These are phyloP conservation scores for Camelina sativa DNA, from an alignment of 345 rosid species.

Conservation along the genomic window DNA sequence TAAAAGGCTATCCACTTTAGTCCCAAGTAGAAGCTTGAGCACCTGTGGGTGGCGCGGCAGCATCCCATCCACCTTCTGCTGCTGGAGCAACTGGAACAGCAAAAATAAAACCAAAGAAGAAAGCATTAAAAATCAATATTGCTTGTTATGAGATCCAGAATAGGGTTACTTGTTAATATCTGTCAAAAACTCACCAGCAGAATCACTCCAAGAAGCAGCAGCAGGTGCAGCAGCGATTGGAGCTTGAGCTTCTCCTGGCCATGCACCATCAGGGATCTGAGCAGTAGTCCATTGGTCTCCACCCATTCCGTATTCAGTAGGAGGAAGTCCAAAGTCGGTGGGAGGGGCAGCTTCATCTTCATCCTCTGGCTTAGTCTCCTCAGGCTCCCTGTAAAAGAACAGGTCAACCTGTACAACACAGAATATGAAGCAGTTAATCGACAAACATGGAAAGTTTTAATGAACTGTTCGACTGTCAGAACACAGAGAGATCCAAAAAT, in stretches of 20 bases:
- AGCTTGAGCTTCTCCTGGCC: constrained; percentile 61
- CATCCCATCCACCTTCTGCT: constrained; percentile 61
- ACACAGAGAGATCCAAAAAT: not conserved
- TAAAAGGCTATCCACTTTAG: constrained; percentile 17
- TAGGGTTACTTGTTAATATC: constrained; percentile 1
- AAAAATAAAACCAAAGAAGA: not conserved
- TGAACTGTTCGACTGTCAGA: not conserved
- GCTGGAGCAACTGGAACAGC: constrained; percentile 36
- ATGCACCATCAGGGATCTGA: constrained; percentile 57
- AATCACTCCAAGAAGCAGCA: constrained; percentile 51
- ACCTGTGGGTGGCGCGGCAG: constrained; percentile 41
- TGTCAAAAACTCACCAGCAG: constrained; percentile 36
- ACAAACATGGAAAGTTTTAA: not conserved
- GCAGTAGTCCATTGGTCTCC: constrained; percentile 64
- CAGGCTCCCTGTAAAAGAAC: constrained; percentile 85
- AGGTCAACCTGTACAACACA: constrained; percentile 59
- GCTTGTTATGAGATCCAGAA: not conserved
- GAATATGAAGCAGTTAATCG: not conserved
- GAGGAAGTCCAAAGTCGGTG: constrained; percentile 40
- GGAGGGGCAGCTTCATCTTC: constrained; percentile 59
- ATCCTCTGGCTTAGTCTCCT: constrained; percentile 63
- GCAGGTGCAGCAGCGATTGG: constrained; percentile 70
- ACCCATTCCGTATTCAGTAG: constrained; percentile 54
- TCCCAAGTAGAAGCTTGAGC: constrained; percentile 54
- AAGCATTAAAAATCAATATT: not conserved